Percentiles rank a stretch among this genome's conserved stretches.
Evolutionary conservation across 768 basidiomycete species (phyloP).

Genomic region (Amanita rubescens): DNA sequence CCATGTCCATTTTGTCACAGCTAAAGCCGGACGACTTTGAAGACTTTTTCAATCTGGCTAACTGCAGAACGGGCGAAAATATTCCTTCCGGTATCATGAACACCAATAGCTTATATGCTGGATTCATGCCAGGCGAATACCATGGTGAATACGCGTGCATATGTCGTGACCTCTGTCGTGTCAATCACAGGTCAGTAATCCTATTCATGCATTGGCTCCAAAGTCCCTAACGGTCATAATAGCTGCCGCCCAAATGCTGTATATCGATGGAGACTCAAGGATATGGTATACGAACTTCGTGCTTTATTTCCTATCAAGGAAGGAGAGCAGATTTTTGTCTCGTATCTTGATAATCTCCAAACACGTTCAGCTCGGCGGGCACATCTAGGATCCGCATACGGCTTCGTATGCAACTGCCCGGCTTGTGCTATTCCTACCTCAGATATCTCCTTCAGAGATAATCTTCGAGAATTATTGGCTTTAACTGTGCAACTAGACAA

Average conservation of each 20-base stretch:
- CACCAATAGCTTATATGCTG: background rate
- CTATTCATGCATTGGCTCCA: background rate
- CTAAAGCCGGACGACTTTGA: background rate
- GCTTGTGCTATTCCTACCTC: constrained; percentile 9
- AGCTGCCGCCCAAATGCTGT: background rate
- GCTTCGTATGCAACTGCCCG: constrained; percentile 14
- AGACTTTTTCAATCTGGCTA: constrained; percentile 2
- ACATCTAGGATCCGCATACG: background rate
- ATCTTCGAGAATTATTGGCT: constrained; percentile 9
- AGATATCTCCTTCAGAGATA: constrained; percentile 13
- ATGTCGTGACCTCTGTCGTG: background rate
- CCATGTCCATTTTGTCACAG: too few species aligned
- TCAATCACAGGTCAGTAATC: background rate
- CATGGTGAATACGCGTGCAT: background rate
- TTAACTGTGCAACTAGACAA: background rate
- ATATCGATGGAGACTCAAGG: constrained; percentile 11
- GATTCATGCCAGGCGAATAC: background rate
- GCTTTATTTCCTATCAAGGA: constrained; percentile 10
- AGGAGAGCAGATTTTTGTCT: constrained; percentile 14
- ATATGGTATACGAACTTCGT: constrained; percentile 3
- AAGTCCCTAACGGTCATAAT: background rate
- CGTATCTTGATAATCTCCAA: constrained; percentile 6
- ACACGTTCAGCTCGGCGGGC: background rate
- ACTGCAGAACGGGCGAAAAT: background rate
- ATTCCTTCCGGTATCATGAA: constrained; percentile 13